phyloP scores from a whole-genome alignment of 2,329 filamentous ascomycete genomes.

The Sclerotinia spermophila region DNA sequence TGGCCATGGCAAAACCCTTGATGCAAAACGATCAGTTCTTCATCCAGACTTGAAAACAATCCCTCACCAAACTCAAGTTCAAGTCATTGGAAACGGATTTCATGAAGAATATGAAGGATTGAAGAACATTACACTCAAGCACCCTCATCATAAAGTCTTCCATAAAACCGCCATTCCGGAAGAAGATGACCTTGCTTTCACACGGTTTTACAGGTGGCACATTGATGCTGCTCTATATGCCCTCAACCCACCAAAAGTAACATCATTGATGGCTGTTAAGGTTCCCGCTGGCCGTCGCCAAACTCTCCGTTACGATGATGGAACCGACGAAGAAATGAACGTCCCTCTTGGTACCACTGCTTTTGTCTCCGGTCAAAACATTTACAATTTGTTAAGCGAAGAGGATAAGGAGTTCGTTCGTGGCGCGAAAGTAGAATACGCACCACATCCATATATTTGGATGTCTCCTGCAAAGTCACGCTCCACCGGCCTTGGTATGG shows the following conservation, averaged over 20 bases:
- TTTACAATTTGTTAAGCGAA: slow-evolving; percentile 64
- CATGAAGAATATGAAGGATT: slow-evolving; percentile 69
- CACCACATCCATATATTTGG: slow-evolving; percentile 78
- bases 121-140: slow-evolving; percentile 61
- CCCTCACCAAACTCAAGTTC: slow-evolving; percentile 74
- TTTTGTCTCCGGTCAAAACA: slow-evolving; percentile 67
- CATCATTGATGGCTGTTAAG: slow-evolving; percentile 68
- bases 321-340: slow-evolving; percentile 58
- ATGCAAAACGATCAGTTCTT: slow-evolving; percentile 61
- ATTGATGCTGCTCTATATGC: slow-evolving; percentile 76
- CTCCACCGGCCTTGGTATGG: slow-evolving; percentile 66
- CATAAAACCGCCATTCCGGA: slow-evolving; percentile 63
- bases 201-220: slow-evolving; percentile 72
- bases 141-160: slow-evolving; percentile 76
- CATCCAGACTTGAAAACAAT: slow-evolving; percentile 77
- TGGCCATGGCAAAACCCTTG: slow-evolving; percentile 72
- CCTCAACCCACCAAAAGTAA: slow-evolving; percentile 69
- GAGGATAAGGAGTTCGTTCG: slow-evolving; percentile 65
- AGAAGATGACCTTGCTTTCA: slow-evolving; percentile 54
- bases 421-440: slow-evolving; percentile 68
- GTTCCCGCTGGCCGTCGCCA: slow-evolving; percentile 65
- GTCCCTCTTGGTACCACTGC: slow-evolving; percentile 74
- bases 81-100: slow-evolving; percentile 74
- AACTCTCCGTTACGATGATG: slow-evolving; percentile 70
- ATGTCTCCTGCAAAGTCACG: slow-evolving; percentile 67